A percentile compares a stretch with the other conserved stretches of the same genome.
Conservation (phyloP, 2,329 filamentous ascomycete genomes). For the Xenoacremonium recifei region DNA sequence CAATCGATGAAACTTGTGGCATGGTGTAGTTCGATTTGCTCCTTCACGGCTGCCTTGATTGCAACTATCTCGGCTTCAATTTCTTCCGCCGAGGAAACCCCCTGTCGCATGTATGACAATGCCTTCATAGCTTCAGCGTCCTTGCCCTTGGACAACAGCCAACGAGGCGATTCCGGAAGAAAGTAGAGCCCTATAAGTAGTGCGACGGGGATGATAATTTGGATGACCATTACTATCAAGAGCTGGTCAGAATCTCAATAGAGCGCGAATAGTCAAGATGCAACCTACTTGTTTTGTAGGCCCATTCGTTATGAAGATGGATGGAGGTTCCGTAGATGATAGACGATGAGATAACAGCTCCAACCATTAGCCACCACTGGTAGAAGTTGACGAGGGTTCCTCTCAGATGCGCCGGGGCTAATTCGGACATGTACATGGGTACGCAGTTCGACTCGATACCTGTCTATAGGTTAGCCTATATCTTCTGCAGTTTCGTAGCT, state of each 20-base stretch:
- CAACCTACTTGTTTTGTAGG: neutral
- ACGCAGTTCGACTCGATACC: neutral
- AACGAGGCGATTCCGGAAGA: neutral
- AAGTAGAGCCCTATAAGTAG: neutral
- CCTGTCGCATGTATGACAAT: neutral
- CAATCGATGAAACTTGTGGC: neutral
- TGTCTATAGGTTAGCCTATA: neutral
- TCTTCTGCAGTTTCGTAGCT: too few species aligned
- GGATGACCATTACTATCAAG: neutral
- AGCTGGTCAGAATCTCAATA: neutral
- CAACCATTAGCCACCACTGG: neutral
- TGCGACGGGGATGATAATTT: neutral
- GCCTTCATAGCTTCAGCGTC: neutral
- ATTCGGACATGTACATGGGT: neutral
- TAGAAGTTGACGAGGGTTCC: neutral
- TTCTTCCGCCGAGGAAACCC: neutral
- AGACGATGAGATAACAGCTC: neutral
- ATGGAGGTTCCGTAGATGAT: neutral
- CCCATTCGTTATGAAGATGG: neutral
- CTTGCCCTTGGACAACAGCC: neutral
- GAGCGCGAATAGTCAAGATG: neutral
- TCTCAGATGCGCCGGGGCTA: neutral
- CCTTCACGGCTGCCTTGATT: neutral
- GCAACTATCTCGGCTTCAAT: neutral
- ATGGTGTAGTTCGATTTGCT: neutral